Evolutionary conservation across 75 land plant species (phyloP).

Genomic region (Adiantum capillusveneris): DNA sequence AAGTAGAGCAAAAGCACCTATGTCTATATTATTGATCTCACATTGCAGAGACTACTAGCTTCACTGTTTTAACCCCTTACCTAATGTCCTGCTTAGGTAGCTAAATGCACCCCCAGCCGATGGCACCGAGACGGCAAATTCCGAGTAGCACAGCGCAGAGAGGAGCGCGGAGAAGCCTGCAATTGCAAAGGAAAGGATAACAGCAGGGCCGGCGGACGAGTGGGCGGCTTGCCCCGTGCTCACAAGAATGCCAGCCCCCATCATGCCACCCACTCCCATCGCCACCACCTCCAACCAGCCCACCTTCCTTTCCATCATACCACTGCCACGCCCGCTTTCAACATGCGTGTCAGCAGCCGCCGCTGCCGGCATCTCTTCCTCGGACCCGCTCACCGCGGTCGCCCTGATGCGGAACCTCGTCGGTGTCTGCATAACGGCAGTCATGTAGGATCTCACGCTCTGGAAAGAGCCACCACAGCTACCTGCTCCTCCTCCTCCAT

Average conservation of each 20-base stretch:
- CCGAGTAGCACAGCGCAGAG: conserved; percentile 92
- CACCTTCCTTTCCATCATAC: conserved; percentile 43
- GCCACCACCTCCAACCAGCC: conserved; percentile 78
- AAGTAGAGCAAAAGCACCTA: too few species aligned
- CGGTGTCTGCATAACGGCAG: not conserved
- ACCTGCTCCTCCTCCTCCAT: too few species aligned
- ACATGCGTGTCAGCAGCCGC: too few species aligned
- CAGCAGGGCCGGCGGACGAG: conserved; percentile 64
- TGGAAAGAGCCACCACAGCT: too few species aligned
- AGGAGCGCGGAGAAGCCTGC: conserved; percentile 89
- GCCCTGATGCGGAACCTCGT: not conserved
- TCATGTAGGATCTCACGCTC: not conserved
- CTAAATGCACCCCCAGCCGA: conserved; percentile 96
- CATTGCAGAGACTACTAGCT: too few species aligned
- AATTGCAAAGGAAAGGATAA: conserved; percentile 69
- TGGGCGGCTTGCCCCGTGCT: conserved; percentile 64
- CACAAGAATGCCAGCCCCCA: conserved; percentile 97
- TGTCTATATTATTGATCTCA: too few species aligned
- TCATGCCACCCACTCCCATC: conserved; percentile 81
- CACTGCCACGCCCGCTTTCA: too few species aligned
- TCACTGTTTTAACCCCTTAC: too few species aligned
- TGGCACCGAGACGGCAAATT: conserved; percentile 94
- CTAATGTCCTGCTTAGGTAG: conserved; percentile 84
- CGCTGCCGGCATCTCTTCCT: too few species aligned
- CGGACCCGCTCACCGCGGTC: not conserved